Conservation (phyloP, 371 early-diverging fungal species). For the Mortierella sp. region DNA sequence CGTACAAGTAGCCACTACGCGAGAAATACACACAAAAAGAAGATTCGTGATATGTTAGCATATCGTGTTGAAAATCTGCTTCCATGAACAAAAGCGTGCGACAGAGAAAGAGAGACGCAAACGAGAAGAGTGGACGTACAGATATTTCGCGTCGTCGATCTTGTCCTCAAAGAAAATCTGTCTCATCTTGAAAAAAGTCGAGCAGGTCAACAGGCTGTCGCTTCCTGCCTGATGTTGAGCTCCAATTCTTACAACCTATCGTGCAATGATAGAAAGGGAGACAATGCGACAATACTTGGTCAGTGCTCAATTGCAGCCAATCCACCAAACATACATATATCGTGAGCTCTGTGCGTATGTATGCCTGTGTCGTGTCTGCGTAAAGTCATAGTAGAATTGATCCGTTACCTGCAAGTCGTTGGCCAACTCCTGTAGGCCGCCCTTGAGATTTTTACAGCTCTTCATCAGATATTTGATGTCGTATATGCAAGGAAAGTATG, state of each 20-base stretch:
- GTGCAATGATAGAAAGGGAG: no score
- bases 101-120: no score
- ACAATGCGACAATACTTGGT: no score
- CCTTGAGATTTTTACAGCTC: constrained; percentile 95
- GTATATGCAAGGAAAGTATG: constrained; percentile 98
- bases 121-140: constrained; percentile 63
- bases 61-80: no score
- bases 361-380: no score
- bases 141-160: constrained; percentile 94
- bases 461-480: constrained; percentile 99
- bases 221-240: constrained; percentile 99
- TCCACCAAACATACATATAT: no score
- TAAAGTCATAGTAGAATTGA: no score
- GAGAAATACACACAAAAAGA: neutral
- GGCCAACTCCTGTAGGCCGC: constrained; percentile 99
- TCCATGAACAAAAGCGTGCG: no score
- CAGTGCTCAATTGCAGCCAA: neutral
- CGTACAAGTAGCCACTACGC: constrained; percentile 58
- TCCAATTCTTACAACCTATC: constrained; percentile 91
- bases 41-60: no score
- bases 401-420: constrained; percentile 92
- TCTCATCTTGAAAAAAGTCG: constrained; percentile 97
- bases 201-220: constrained; percentile 96
- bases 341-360: no score
- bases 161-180: constrained; percentile 94